These are phyloP conservation scores for Astragalus glycyphyllos DNA, from an alignment of 306 rosid genomes.

Conservation along the genomic window DNA sequence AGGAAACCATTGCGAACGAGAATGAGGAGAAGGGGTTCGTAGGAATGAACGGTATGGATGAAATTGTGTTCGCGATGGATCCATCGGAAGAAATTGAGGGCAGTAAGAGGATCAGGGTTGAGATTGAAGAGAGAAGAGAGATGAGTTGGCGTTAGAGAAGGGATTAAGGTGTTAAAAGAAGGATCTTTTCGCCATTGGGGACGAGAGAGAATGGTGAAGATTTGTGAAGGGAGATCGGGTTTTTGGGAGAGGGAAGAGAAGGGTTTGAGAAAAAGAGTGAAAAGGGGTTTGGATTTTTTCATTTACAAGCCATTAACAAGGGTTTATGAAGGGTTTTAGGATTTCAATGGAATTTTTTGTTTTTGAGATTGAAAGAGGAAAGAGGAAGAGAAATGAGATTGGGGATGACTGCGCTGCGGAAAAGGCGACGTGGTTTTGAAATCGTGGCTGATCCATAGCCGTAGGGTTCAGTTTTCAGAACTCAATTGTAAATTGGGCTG, in stretches of 20 bases:
- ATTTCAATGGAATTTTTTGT: not conserved
- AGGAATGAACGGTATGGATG: conserved; percentile 58
- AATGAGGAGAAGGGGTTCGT: conserved; percentile 56
- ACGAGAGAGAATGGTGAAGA: conserved; percentile 58
- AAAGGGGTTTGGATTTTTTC: conserved; percentile 51
- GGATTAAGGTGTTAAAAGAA: conserved; percentile 51
- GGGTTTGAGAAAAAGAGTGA: conserved; percentile 38
- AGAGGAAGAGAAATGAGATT: not conserved
- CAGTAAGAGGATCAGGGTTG: conserved; percentile 65
- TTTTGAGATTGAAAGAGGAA: not conserved
- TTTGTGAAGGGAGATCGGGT: conserved; percentile 54
- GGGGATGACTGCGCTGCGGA: not conserved
- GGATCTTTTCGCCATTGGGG: conserved; percentile 75
- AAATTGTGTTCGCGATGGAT: conserved; percentile 53
- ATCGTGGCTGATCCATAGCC: conserved; percentile 26
- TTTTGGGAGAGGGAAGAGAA: conserved; percentile 50
- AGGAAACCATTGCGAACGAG: conserved; percentile 61
- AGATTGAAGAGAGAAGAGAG: conserved; percentile 62
- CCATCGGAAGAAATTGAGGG: conserved; percentile 74
- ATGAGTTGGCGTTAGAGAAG: conserved; percentile 60
- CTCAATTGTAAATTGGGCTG: no score
- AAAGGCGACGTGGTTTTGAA: not conserved
- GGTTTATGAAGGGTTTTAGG: not conserved
- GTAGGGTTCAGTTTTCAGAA: not conserved
- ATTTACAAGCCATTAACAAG: conserved; percentile 47